phyloP scores from a whole-genome alignment of 768 basidiomycete genomes.

The Russula compacta region DNA sequence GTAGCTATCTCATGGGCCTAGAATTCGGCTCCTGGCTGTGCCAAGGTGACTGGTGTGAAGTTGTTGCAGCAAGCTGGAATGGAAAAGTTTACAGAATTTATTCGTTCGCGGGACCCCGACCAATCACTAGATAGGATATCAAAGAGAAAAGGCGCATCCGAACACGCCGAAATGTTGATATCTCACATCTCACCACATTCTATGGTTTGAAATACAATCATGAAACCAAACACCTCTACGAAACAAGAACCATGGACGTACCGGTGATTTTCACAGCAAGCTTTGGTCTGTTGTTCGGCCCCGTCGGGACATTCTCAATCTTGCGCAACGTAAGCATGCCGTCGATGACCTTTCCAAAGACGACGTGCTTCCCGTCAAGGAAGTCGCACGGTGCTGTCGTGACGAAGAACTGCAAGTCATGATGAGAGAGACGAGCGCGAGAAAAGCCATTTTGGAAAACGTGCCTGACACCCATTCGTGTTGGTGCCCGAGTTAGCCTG shows the following conservation, averaged over 20 bases:
- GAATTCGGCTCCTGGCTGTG: not conserved
- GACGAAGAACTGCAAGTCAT: conserved; percentile 72
- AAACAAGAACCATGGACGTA: conserved; percentile 28
- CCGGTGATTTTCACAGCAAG: conserved; percentile 82
- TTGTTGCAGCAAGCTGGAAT: not conserved
- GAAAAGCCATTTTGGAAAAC: conserved; percentile 9
- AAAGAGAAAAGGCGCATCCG: not conserved
- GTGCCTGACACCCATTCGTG: conserved; percentile 86
- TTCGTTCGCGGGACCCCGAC: not conserved
- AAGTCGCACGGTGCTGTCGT: conserved; percentile 94
- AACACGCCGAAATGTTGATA: not conserved
- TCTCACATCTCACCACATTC: conserved; percentile 35
- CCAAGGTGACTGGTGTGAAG: not conserved
- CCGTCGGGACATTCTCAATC: conserved; percentile 92
- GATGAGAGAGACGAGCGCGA: not conserved
- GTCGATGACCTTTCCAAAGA: conserved; percentile 85
- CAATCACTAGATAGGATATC: not conserved
- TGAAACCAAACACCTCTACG: too few relatives aligned
- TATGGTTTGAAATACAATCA: conserved; percentile 8
- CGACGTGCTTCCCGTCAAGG: conserved; percentile 90
- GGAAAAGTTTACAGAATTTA: not conserved
- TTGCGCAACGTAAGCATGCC: conserved; percentile 94
- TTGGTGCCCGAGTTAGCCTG: conserved; percentile 93
- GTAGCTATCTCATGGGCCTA: not conserved
- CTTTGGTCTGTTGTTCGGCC: conserved; percentile 84